Evolutionary conservation across 495 filamentous ascomycete genomes (phyloP).

Genomic region (Jackrogersella multiformis): DNA sequence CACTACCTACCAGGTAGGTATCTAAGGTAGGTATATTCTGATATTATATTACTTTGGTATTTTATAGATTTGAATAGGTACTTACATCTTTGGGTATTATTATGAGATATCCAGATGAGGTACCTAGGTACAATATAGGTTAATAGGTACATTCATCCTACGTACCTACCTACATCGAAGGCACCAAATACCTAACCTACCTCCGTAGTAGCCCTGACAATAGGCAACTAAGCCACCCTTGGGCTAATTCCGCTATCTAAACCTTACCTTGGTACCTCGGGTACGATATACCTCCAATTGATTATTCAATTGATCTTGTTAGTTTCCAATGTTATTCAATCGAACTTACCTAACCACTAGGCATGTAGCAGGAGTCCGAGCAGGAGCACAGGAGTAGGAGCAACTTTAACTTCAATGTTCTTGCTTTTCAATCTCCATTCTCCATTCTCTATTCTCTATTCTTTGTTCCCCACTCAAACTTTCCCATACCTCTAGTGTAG

Average conservation of each 20-base stretch:
- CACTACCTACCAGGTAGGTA: neutral
- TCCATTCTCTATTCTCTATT: neutral
- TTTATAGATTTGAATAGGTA: too few species aligned
- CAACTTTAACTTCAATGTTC: neutral
- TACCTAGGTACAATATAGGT: neutral
- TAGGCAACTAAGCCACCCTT: slow-evolving; percentile 5
- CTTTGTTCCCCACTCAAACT: slow-evolving; percentile 1
- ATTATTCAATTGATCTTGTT: slow-evolving; percentile 9
- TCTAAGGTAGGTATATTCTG: neutral
- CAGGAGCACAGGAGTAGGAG: neutral
- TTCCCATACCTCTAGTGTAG: too few species aligned
- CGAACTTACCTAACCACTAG: slow-evolving; percentile 14
- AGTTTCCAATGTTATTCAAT: slow-evolving; percentile 17
- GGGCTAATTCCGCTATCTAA: neutral
- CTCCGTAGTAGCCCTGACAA: neutral
- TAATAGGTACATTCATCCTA: too few species aligned
- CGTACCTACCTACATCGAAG: too few species aligned
- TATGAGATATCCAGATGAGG: too few species aligned
- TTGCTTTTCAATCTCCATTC: too few species aligned
- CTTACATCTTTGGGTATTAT: too few species aligned
- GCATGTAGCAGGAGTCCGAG: neutral
- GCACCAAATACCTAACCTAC: too few species aligned
- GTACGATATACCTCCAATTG: too few species aligned
- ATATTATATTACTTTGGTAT: neutral
- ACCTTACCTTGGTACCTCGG: too few species aligned